A percentile compares a stretch with the other conserved stretches of the same genome.
These are phyloP conservation scores for Amanita bisporigera DNA, from an alignment of 1,284 basidiomycete genomes.

Conservation along the genomic window DNA sequence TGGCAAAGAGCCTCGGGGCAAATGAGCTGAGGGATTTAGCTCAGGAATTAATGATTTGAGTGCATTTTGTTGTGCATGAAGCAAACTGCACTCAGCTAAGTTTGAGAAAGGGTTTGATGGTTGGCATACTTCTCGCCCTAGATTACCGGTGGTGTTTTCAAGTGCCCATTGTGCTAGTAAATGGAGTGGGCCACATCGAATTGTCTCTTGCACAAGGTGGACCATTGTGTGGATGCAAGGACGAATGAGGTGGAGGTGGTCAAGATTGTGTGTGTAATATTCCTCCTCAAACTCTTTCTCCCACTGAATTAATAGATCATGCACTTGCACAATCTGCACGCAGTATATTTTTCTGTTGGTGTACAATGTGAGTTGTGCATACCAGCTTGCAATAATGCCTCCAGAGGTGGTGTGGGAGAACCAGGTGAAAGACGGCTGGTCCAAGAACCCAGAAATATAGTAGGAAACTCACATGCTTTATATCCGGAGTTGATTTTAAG, in stretches of 20 bases:
- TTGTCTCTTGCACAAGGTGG: conserved; percentile 39
- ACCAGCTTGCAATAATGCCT: conserved; percentile 44
- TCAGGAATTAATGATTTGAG: conserved; percentile 36
- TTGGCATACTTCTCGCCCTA: conserved; percentile 25
- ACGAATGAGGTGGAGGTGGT: not conserved
- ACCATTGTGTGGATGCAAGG: conserved; percentile 24
- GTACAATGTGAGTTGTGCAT: conserved; percentile 32
- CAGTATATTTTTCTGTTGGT: conserved; percentile 25
- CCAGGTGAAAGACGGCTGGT: conserved; percentile 33
- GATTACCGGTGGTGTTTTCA: conserved; percentile 43
- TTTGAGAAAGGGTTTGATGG: conserved; percentile 42
- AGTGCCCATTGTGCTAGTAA: conserved; percentile 42
- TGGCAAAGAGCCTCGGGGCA: conserved; percentile 17
- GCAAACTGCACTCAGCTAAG: conserved; percentile 34
- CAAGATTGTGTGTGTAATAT: conserved; percentile 11
- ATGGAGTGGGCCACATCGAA: conserved; percentile 32
- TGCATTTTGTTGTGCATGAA: conserved; percentile 37
- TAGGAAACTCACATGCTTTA: conserved; percentile 39
- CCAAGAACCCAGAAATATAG: conserved; percentile 43
- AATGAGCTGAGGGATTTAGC: conserved; percentile 9
- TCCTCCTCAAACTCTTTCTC: conserved; percentile 37
- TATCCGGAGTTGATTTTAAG: conserved; percentile 39
- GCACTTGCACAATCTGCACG: conserved; percentile 14
- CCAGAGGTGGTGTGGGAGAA: conserved; percentile 43
- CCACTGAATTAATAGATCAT: conserved; percentile 26